Percentiles rank a stretch among this genome's conserved stretches.
phyloP scores from a whole-genome alignment of 331 rosid genomes.

The Dryas integrifolia region DNA sequence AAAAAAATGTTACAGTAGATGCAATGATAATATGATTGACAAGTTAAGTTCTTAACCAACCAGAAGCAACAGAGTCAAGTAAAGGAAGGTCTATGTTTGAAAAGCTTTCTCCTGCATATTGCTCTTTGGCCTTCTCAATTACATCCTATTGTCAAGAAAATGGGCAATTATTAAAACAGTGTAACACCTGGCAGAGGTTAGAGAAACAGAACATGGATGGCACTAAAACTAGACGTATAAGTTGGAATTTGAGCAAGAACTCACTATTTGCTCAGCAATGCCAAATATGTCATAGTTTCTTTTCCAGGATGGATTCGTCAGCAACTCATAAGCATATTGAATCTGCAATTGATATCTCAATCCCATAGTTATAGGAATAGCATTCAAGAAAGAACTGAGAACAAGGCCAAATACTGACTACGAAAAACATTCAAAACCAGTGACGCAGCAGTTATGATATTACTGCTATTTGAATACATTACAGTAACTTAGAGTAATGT shows the following conservation, averaged over 20 bases:
- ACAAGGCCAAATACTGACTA: background rate
- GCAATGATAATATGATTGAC: conserved; percentile 15
- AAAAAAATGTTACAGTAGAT: background rate
- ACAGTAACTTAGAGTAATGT: too few relatives aligned
- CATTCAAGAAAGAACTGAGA: conserved; percentile 6
- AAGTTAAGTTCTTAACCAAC: conserved; percentile 41
- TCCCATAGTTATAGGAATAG: background rate
- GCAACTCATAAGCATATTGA: conserved; percentile 88
- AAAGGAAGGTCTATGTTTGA: conserved; percentile 61
- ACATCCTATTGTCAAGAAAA: conserved; percentile 51
- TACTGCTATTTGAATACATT: background rate
- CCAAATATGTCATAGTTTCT: conserved; percentile 78
- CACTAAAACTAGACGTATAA: conserved; percentile 11
- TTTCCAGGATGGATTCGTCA: conserved; percentile 74
- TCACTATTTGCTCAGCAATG: conserved; percentile 76
- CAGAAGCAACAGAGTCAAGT: conserved; percentile 45
- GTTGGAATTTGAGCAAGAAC: conserved; percentile 31
- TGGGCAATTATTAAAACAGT: conserved; percentile 20
- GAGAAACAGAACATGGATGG: background rate
- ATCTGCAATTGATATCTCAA: conserved; percentile 43
- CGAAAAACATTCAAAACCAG: background rate
- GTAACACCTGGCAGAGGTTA: background rate
- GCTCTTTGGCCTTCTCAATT: conserved; percentile 57
- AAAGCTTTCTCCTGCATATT: conserved; percentile 48
- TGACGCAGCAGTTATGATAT: background rate